Conservation (phyloP, 768 basidiomycete genomes). For the Hebeloma cylindrosporum region DNA sequence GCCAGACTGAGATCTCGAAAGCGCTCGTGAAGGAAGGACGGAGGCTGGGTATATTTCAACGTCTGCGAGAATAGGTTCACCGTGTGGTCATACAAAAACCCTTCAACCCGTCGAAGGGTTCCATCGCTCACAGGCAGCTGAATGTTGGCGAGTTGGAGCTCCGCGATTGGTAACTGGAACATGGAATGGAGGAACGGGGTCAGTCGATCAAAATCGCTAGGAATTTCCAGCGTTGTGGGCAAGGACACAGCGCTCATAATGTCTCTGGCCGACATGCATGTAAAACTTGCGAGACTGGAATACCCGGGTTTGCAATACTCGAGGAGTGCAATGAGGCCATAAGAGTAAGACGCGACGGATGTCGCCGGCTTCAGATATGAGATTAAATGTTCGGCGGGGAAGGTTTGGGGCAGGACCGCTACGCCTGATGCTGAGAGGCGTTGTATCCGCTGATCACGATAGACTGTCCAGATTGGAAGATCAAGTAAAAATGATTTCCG, state of each 20-base stretch:
- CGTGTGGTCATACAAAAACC: slow-evolving; percentile 15
- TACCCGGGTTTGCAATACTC: neutral
- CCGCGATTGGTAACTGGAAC: neutral
- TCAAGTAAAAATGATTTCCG: neutral
- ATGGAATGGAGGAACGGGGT: neutral
- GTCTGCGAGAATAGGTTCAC: slow-evolving; percentile 5
- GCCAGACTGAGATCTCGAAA: neutral
- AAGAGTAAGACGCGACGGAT: neutral
- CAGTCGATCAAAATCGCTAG: too few relatives aligned
- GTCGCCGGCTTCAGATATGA: slow-evolving; percentile 3
- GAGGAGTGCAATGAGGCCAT: neutral
- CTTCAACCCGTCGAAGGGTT: neutral
- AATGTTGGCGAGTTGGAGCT: neutral
- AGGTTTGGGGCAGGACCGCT: slow-evolving; percentile 5
- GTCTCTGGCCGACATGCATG: slow-evolving; percentile 1
- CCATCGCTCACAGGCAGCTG: slow-evolving; percentile 11
- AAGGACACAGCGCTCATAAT: too few relatives aligned
- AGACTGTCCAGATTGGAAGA: slow-evolving; percentile 12
- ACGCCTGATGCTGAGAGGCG: slow-evolving; percentile 1
- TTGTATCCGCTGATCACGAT: neutral
- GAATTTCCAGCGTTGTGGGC: too few relatives aligned
- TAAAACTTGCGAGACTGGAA: neutral
- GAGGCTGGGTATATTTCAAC: neutral
- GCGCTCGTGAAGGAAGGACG: slow-evolving; percentile 8
- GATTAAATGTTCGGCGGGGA: neutral